A percentile compares a stretch with the other conserved stretches of the same genome.
phyloP scores from a whole-genome alignment of 805 yeast genomes.

The Candida michaelii region DNA sequence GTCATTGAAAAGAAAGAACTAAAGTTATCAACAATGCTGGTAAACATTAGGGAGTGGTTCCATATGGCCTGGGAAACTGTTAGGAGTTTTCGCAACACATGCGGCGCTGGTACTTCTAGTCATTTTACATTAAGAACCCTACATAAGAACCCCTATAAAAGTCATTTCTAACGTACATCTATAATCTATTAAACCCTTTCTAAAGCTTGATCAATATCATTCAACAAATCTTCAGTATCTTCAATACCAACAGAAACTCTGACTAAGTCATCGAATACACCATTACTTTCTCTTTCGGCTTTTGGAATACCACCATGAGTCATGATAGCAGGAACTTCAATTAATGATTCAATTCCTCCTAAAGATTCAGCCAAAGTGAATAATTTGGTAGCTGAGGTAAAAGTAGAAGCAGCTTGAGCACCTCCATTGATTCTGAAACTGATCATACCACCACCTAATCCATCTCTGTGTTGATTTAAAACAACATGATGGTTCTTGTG shows the following conservation, averaged over 20 bases:
- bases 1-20: too few relatives aligned
- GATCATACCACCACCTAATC: slow-evolving; percentile 89
- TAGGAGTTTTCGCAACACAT: too few relatives aligned
- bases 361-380: slow-evolving; percentile 88
- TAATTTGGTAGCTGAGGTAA: slow-evolving; percentile 70
- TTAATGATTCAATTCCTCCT: slow-evolving; percentile 84
- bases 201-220: slow-evolving; percentile 71
- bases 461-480: slow-evolving; percentile 73
- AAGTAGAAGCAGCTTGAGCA: slow-evolving; percentile 68
- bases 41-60: too few relatives aligned
- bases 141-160: too few relatives aligned
- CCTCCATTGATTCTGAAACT: slow-evolving; percentile 86
- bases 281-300: slow-evolving; percentile 73
- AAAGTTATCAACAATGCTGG: too few relatives aligned
- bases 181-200: slow-evolving; percentile 18
- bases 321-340: slow-evolving; percentile 90
- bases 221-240: slow-evolving; percentile 72
- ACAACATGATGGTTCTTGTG: slow-evolving; percentile 67
- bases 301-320: slow-evolving; percentile 89
- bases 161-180: background rate
- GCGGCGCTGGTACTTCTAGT: too few relatives aligned
- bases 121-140: too few relatives aligned
- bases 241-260: slow-evolving; percentile 88
- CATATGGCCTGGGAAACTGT: too few relatives aligned
- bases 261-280: slow-evolving; percentile 78